A percentile compares a stretch with the other conserved stretches of the same genome.
phyloP scores from a whole-genome alignment of 768 basidiomycete genomes.

The Podaxis carcinomalis region DNA sequence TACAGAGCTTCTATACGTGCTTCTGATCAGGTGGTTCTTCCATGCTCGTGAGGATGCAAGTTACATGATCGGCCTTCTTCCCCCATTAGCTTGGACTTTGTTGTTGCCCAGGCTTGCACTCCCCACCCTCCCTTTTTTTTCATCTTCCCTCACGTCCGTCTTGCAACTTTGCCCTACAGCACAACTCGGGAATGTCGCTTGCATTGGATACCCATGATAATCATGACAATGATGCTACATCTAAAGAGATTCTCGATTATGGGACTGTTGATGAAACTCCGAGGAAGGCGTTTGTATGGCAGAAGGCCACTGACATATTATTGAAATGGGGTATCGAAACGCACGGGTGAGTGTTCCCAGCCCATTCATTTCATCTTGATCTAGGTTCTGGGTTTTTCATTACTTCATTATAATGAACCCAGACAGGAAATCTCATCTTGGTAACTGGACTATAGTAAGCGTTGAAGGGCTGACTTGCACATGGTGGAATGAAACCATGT shows the following conservation, averaged over 20 bases:
- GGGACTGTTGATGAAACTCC: neutral
- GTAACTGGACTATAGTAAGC: too few species aligned
- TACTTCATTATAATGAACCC: too few species aligned
- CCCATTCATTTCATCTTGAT: neutral
- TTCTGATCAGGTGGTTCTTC: neutral
- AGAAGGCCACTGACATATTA: conserved; percentile 18
- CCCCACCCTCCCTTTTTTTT: neutral
- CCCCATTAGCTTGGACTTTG: neutral
- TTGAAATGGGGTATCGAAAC: conserved; percentile 29
- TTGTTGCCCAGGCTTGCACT: neutral
- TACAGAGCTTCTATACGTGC: neutral
- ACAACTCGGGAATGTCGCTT: neutral
- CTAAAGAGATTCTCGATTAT: neutral
- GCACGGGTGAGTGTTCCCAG: conserved; percentile 23
- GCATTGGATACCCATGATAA: neutral
- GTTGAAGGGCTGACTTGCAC: too few species aligned
- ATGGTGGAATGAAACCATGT: neutral
- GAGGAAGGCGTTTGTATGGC: neutral
- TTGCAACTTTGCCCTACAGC: neutral
- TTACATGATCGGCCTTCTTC: neutral
- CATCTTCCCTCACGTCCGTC: neutral
- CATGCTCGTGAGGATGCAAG: neutral
- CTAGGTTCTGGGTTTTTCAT: too few species aligned
- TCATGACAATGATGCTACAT: neutral
- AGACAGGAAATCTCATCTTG: too few species aligned